Conservation (phyloP, 1,284 basidiomycete species). For the Golubevia sp. region DNA sequence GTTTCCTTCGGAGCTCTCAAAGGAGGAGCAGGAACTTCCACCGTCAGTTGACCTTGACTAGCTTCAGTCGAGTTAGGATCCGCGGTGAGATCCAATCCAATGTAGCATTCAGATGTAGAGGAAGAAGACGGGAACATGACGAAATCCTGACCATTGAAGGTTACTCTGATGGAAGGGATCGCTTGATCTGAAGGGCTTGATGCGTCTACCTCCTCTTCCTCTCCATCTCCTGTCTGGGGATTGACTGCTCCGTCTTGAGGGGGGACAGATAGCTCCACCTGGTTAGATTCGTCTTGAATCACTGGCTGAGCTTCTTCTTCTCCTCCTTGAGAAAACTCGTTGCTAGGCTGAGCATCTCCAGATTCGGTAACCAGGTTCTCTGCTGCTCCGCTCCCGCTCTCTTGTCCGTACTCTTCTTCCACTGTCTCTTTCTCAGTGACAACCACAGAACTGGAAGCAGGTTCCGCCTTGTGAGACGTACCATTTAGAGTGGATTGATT, state of each 20-base stretch:
- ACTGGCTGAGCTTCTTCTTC: too few relatives aligned
- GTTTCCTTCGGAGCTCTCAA: conserved; percentile 25
- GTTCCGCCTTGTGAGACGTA: too few relatives aligned
- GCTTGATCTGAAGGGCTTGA: conserved; percentile 1
- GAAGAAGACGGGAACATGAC: conserved; percentile 31
- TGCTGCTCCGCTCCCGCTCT: too few relatives aligned
- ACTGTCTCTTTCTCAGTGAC: too few relatives aligned
- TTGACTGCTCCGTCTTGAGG: background rate
- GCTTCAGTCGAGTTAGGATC: conserved; percentile 4
- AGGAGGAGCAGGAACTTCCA: conserved; percentile 33
- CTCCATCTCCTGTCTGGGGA: background rate
- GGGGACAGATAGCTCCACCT: too few relatives aligned
- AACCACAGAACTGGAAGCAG: too few relatives aligned
- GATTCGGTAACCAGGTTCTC: too few relatives aligned
- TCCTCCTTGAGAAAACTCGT: too few relatives aligned
- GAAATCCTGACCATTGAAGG: conserved; percentile 54
- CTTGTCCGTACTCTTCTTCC: too few relatives aligned
- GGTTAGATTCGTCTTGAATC: too few relatives aligned
- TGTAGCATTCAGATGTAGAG: conserved; percentile 18
- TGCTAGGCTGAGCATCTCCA: too few relatives aligned
- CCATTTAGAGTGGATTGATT: too few relatives aligned
- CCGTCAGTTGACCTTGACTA: conserved; percentile 3
- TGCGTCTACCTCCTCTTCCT: conserved; percentile 1
- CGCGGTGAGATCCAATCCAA: background rate
- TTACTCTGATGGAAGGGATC: conserved; percentile 25